Percentiles rank a stretch among this genome's conserved stretches.
Conservation (phyloP, 2,329 filamentous ascomycete species). For the Penicillium fuscoglaucum region DNA sequence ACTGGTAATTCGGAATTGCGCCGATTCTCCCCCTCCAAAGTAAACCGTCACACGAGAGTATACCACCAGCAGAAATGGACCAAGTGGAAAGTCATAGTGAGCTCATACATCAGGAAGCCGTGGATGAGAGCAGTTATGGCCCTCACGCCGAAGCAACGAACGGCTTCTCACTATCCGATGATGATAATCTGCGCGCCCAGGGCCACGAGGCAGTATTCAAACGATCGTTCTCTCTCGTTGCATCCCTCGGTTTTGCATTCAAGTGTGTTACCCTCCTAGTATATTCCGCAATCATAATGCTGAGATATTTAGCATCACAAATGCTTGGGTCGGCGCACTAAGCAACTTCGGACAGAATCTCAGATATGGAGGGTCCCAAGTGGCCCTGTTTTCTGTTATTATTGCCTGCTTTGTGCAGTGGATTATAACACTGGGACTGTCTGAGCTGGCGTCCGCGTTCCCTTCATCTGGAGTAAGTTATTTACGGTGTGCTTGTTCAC, state of each 20-base stretch:
- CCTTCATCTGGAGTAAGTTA: neutral
- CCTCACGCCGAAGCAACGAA: neutral
- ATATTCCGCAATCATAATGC: neutral
- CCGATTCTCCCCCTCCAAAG: neutral
- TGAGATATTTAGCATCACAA: constrained; percentile 19
- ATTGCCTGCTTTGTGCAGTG: constrained; percentile 24
- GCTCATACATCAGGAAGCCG: neutral
- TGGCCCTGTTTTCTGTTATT: constrained; percentile 26
- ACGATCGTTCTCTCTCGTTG: constrained; percentile 26
- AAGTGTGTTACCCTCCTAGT: constrained; percentile 11
- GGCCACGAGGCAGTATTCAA: constrained; percentile 6
- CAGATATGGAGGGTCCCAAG: constrained; percentile 26
- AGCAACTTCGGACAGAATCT: constrained; percentile 26
- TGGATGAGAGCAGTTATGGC: neutral
- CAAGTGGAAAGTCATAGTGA: neutral
- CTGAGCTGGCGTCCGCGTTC: neutral
- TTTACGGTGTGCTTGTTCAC: neutral
- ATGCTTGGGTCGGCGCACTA: constrained; percentile 28
- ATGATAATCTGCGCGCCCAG: constrained; percentile 4
- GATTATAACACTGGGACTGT: constrained; percentile 9
- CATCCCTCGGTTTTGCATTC: constrained; percentile 29
- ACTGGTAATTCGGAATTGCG: neutral
- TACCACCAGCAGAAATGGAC: neutral
- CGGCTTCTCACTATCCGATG: neutral
- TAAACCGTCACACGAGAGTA: neutral